Percentiles rank a stretch among this genome's conserved stretches.
These are phyloP conservation scores for Suhomyces maxii DNA, from an alignment of 1,139 yeast genomes.

Conservation along the genomic window DNA sequence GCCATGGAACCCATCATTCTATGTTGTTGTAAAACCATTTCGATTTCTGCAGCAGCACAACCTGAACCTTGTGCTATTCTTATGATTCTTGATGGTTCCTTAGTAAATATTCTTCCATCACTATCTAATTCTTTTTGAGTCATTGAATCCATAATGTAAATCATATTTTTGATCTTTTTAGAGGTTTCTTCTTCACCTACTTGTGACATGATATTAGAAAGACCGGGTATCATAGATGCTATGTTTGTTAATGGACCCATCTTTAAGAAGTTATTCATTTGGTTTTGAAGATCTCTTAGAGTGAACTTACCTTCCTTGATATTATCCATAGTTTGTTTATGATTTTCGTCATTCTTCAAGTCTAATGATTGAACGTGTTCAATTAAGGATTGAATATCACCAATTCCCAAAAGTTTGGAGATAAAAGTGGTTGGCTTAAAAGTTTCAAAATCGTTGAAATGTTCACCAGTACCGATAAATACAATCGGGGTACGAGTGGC, in stretches of 20 bases:
- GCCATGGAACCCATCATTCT: conserved; percentile 97
- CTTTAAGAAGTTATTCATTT: conserved; percentile 91
- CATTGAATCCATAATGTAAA: conserved; percentile 95
- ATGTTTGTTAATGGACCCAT: conserved; percentile 95
- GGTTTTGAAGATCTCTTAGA: conserved; percentile 86
- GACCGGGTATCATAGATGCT: conserved; percentile 95
- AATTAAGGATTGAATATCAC: conserved; percentile 90
- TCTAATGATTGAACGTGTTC: conserved; percentile 90
- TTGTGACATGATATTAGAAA: conserved; percentile 80
- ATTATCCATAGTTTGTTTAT: conserved; percentile 89
- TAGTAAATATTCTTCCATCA: conserved; percentile 80
- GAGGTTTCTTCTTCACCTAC: conserved; percentile 91
- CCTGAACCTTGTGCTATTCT: conserved; percentile 98
- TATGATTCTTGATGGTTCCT: conserved; percentile 81
- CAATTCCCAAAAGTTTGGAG: conserved; percentile 88
- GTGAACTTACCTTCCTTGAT: conserved; percentile 95
- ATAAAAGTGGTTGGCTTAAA: conserved; percentile 89
- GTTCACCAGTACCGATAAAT: conserved; percentile 98
- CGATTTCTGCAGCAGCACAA: conserved; percentile 88
- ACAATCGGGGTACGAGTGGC: conserved; percentile 96
- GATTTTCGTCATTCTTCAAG: conserved; percentile 64
- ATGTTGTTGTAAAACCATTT: conserved; percentile 88
- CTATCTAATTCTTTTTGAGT: conserved; percentile 87
- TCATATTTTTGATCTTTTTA: conserved; percentile 79
- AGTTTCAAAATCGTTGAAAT: conserved; percentile 87